Conservation (phyloP, 179 eudicot genomes). For the Spinacia oleracea region DNA sequence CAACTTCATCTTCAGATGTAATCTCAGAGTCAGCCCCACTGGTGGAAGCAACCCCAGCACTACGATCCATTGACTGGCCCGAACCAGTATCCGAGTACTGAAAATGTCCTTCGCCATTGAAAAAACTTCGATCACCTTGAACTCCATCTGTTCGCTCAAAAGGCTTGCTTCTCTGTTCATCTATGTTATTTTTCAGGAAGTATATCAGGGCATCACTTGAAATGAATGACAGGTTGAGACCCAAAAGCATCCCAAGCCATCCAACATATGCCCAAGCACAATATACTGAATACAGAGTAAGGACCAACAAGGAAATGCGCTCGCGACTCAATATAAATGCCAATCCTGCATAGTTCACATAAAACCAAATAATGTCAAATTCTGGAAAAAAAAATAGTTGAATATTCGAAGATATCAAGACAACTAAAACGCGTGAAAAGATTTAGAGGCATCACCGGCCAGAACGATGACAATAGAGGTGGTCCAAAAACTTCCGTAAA, state of each 20-base stretch:
- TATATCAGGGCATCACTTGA: slow-evolving; percentile 81
- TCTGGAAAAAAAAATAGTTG: slow-evolving; percentile 4
- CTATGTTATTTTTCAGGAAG: slow-evolving; percentile 59
- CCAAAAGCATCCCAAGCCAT: slow-evolving; percentile 76
- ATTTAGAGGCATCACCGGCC: slow-evolving; percentile 57
- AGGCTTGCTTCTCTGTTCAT: slow-evolving; percentile 49
- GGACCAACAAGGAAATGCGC: slow-evolving; percentile 64
- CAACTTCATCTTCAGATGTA: slow-evolving; percentile 90
- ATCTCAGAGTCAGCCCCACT: slow-evolving; percentile 79
- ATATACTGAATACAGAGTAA: slow-evolving; percentile 70
- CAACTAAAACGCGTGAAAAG: not conserved
- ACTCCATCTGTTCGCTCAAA: slow-evolving; percentile 65
- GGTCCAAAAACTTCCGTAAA: slow-evolving; percentile 95
- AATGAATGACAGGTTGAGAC: slow-evolving; percentile 77
- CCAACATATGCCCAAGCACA: slow-evolving; percentile 79
- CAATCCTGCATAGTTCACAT: slow-evolving; percentile 58
- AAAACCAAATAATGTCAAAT: slow-evolving; percentile 19
- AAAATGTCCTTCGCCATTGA: slow-evolving; percentile 41
- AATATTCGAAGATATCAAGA: not conserved
- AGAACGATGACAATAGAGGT: slow-evolving; percentile 50
- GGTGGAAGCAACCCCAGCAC: slow-evolving; percentile 78
- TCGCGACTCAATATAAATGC: slow-evolving; percentile 60
- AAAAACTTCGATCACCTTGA: slow-evolving; percentile 54
- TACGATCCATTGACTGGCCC: slow-evolving; percentile 55
- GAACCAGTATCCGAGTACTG: slow-evolving; percentile 48